Conservation (phyloP, 192 early-diverging fungal species). For the Diversispora epigaea region DNA sequence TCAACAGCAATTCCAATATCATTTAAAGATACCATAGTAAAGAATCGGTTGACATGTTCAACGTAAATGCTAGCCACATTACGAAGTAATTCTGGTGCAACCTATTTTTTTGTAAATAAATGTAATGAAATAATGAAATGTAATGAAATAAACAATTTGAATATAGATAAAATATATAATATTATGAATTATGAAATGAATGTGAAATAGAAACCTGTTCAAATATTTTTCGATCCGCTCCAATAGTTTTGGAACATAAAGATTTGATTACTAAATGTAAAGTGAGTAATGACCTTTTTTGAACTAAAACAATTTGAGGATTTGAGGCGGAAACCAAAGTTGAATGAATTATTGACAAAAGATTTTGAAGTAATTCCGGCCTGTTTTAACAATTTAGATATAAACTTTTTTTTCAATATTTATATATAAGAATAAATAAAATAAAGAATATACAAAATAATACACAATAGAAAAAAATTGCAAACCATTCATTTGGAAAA, state of each 20-base stretch:
- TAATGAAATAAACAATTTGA: no score
- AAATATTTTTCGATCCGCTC: slow-evolving; percentile 58
- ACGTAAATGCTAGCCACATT: slow-evolving; percentile 67
- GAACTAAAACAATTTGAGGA: slow-evolving; percentile 46
- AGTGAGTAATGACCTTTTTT: slow-evolving; percentile 71
- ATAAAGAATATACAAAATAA: not conserved
- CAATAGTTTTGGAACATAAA: slow-evolving; percentile 68
- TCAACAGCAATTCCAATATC: slow-evolving; percentile 33
- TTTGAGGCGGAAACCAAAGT: slow-evolving; percentile 40
- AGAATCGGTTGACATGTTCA: slow-evolving; percentile 55
- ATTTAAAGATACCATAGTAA: slow-evolving; percentile 41
- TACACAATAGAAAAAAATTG: slow-evolving; percentile 35
- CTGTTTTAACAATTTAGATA: slow-evolving; percentile 29
- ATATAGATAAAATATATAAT: no score
- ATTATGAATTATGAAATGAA: slow-evolving; percentile 3
- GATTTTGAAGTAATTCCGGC: slow-evolving; percentile 59
- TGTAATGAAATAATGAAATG: not conserved
- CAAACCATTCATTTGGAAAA: slow-evolving; percentile 85
- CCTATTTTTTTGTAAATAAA: slow-evolving; percentile 30
- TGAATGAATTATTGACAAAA: slow-evolving; percentile 59
- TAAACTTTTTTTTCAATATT: not conserved
- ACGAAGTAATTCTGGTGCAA: slow-evolving; percentile 73
- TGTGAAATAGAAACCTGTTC: slow-evolving; percentile 40
- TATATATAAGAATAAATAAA: not conserved
- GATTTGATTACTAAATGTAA: slow-evolving; percentile 75